phyloP scores from a whole-genome alignment of 495 filamentous ascomycete species.

The Neurospora tetraspora region DNA sequence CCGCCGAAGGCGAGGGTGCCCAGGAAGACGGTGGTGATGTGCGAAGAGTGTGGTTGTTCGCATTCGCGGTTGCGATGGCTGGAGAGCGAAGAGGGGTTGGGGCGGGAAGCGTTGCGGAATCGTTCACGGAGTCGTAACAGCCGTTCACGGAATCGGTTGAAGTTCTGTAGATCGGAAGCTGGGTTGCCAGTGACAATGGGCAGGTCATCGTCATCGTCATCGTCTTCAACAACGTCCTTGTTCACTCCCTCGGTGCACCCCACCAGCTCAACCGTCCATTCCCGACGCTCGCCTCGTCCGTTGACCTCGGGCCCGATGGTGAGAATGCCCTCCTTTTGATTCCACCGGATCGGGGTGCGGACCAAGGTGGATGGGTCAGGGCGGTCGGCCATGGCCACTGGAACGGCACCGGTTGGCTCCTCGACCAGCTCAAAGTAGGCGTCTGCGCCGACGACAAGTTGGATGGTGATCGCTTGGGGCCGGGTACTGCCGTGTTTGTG shows the following conservation, averaged over 20 bases:
- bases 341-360: slow-evolving; percentile 18
- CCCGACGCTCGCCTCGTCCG: slow-evolving; percentile 3
- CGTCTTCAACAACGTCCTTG: neutral
- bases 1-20: neutral
- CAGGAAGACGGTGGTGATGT: slow-evolving; percentile 3
- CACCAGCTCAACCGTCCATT: slow-evolving; percentile 14
- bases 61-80: neutral
- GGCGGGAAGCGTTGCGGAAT: neutral
- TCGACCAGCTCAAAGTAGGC: slow-evolving; percentile 29
- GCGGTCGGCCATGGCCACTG: slow-evolving; percentile 20
- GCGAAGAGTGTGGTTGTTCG: neutral
- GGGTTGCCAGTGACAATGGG: neutral
- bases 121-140: neutral
- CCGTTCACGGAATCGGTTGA: neutral
- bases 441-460: slow-evolving; percentile 44
- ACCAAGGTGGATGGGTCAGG: slow-evolving; percentile 13
- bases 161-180: neutral
- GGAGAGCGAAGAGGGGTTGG: neutral
- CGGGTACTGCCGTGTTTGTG: slow-evolving; percentile 30
- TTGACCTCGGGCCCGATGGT: slow-evolving; percentile 16
- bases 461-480: slow-evolving; percentile 31
- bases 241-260: slow-evolving; percentile 5
- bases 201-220: neutral
- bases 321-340: slow-evolving; percentile 15
- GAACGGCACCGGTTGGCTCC: slow-evolving; percentile 27